A percentile compares a stretch with the other conserved stretches of the same genome.
Conservation (phyloP, 1,139 yeast genomes). For the Meyerozyma sp. region DNA sequence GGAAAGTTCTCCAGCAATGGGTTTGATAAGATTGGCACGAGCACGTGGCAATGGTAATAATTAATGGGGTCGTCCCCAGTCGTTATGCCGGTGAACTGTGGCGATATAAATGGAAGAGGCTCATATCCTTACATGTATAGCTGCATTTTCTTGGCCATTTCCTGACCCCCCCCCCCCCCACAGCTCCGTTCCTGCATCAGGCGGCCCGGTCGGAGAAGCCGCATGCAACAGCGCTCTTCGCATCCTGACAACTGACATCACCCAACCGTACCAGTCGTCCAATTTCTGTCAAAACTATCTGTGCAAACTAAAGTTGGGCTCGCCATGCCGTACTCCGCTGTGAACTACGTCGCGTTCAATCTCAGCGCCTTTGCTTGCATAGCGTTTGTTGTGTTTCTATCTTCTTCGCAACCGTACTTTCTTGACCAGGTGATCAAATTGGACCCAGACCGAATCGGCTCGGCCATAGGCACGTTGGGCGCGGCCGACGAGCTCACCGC, state of each 20-base stretch:
- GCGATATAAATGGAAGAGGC: no score
- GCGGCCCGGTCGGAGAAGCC: not conserved
- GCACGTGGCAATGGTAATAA: no score
- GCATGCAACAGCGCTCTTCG: not conserved
- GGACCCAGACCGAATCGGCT: constrained; percentile 40
- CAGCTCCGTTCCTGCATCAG: not conserved
- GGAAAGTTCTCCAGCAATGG: no score
- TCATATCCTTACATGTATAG: no score
- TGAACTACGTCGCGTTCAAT: constrained; percentile 16
- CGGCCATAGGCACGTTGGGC: constrained; percentile 55
- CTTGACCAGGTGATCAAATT: constrained; percentile 51
- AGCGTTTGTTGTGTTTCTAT: constrained; percentile 59
- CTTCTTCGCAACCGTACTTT: constrained; percentile 66
- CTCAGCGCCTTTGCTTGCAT: constrained; percentile 46
- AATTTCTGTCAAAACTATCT: not conserved
- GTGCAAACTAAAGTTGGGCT: not conserved
- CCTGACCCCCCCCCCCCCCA: no score
- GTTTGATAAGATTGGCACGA: no score
- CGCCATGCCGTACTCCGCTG: constrained; percentile 6
- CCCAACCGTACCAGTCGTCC: not conserved
- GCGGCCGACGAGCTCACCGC: constrained; percentile 58
- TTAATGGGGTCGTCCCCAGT: no score
- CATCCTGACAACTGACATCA: no score
- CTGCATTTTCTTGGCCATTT: no score
- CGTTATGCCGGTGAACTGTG: no score